phyloP scores from a whole-genome alignment of 805 yeast species.

The Debaryomyces castellii region DNA sequence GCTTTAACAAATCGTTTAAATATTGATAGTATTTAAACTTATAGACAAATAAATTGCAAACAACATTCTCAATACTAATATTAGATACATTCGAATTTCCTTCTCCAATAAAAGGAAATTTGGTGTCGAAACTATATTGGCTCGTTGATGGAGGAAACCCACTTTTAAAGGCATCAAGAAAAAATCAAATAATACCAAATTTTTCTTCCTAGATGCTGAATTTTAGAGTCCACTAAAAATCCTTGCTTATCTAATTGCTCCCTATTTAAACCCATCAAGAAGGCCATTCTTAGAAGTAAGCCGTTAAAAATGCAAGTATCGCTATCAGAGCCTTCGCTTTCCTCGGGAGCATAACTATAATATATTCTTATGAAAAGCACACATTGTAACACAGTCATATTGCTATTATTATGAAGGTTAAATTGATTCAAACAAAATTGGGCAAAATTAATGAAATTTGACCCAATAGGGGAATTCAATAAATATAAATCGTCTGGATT shows the following conservation, averaged over 20 bases:
- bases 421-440: slow-evolving; percentile 57
- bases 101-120: slow-evolving; percentile 28
- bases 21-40: not conserved
- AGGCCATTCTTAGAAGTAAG: slow-evolving; percentile 42
- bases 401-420: slow-evolving; percentile 40
- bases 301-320: slow-evolving; percentile 23
- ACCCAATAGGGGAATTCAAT: slow-evolving; percentile 44
- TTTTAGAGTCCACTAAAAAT: slow-evolving; percentile 19
- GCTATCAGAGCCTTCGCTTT: slow-evolving; percentile 42
- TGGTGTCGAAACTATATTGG: slow-evolving; percentile 28
- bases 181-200: slow-evolving; percentile 35
- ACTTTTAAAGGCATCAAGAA: slow-evolving; percentile 25
- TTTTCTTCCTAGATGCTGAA: slow-evolving; percentile 30
- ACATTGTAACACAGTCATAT: slow-evolving; percentile 31
- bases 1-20: not conserved
- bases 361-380: slow-evolving; percentile 44
- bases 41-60: slow-evolving; percentile 10
- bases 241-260: slow-evolving; percentile 39
- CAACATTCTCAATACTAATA: slow-evolving; percentile 34
- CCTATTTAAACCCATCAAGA: slow-evolving; percentile 46
- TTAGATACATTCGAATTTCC: slow-evolving; percentile 36
- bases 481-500: slow-evolving; percentile 33
- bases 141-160: slow-evolving; percentile 33
- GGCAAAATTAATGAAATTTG: slow-evolving; percentile 47
- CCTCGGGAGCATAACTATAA: slow-evolving; percentile 58